Percentiles rank a stretch among this genome's conserved stretches.
Conservation (phyloP, 306 rosid species). For the Quillaja saponaria region DNA sequence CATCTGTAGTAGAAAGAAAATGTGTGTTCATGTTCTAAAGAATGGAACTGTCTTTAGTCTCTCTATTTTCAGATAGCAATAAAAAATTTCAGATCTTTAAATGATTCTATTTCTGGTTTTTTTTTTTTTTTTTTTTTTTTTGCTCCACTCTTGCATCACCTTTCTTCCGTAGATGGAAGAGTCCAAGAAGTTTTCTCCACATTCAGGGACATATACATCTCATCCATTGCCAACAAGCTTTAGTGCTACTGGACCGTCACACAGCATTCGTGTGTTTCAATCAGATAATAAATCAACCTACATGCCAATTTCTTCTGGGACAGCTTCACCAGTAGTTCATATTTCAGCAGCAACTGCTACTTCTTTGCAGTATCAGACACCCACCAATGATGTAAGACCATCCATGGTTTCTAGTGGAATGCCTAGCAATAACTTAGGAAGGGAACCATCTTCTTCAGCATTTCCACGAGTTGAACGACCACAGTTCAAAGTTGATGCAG, state of each 20-base stretch:
- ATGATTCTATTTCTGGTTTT: slow-evolving; percentile 8
- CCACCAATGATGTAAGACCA: slow-evolving; percentile 56
- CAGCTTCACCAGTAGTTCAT: slow-evolving; percentile 53
- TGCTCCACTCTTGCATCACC: slow-evolving; percentile 12
- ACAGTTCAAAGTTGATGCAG: slow-evolving; percentile 61
- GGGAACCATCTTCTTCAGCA: slow-evolving; percentile 55
- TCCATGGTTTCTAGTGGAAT: slow-evolving; percentile 57
- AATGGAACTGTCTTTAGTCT: no score
- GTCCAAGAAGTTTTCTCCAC: slow-evolving; percentile 68
- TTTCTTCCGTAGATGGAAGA: slow-evolving; percentile 73
- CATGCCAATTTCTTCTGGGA: slow-evolving; percentile 43
- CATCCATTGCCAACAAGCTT: slow-evolving; percentile 60
- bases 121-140: slow-evolving; percentile 3
- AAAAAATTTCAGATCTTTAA: neutral
- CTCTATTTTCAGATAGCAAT: neutral
- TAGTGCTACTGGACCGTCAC: slow-evolving; percentile 49
- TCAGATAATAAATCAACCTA: slow-evolving; percentile 64
- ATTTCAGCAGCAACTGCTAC: slow-evolving; percentile 50
- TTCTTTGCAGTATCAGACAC: slow-evolving; percentile 53
- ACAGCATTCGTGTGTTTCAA: slow-evolving; percentile 47
- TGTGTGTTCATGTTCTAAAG: no score
- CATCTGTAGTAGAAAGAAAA: no score
- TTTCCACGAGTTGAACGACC: slow-evolving; percentile 67
- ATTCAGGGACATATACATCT: slow-evolving; percentile 55
- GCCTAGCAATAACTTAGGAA: slow-evolving; percentile 64